Base-by-base conservation (phyloP, 106 monocot genomes). In the Amphibolis antarctica region DNA sequence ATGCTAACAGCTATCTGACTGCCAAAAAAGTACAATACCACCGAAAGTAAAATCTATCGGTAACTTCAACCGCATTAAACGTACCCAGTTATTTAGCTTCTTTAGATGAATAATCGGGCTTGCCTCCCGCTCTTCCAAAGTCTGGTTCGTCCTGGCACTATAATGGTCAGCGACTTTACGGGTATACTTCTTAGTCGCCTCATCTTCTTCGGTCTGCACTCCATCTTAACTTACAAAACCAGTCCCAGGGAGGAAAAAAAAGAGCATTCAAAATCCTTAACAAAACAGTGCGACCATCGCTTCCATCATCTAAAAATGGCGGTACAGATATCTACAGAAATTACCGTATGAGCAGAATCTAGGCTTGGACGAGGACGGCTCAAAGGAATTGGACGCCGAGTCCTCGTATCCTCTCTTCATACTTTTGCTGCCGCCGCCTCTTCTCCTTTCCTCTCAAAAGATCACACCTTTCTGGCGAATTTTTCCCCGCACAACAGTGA, bases 31-130 rank as follows among this genome's bases (percentile, higher is more conserved):
- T 10, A 12, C 11, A 0, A 11, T 12, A 28, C 28, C 12, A 27
- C 57, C 0, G 19, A 24, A 53, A 12, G 36, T 10, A 53, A 53
- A 53, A 53, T 10, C 53, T 22, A 53, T 17, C 53, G 22, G 24
- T 5, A 53, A 22, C 18, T 52, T 52, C 1, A 28, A 26, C 15
- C 7, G 23, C 57, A 57, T 28, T 28, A 46, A 45, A 28, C 24
- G 10, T 27, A 91, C 91, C 98, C 98, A 98, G 36, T 98, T 98
- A 66, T 98, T 98, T 18, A 98, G 85, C 76, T 98, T 98, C 72
- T 98, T 98, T n/a, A 98, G 67, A 69, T 98, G 98, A 59, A 98
- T 91, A 64, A 98, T 98, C 13, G 98, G 98, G 69, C 98, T 98
- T 2, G 84, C 85, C 74, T 98, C 98, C 13, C 98, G 79, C 73